Conservation (phyloP, 2,329 filamentous ascomycete species). For the Hysterium pulicare region DNA sequence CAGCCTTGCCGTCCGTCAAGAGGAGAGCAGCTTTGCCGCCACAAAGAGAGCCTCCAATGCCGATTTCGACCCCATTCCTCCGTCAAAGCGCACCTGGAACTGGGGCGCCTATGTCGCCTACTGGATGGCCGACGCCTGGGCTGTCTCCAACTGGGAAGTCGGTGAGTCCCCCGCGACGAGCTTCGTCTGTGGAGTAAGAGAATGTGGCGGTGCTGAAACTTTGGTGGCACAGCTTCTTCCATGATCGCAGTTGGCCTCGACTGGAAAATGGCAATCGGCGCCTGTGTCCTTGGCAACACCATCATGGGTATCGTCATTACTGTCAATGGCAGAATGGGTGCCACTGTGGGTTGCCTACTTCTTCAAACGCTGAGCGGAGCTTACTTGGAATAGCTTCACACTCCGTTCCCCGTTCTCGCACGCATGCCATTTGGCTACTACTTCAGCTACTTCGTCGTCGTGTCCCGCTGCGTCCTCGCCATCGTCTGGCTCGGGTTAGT, state of each 20-base stretch:
- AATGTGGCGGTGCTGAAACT: conserved; percentile 4
- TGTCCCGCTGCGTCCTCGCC: conserved; percentile 32
- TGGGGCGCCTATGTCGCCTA: conserved; percentile 34
- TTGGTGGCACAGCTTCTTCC: conserved; percentile 18
- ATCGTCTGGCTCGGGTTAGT: conserved; percentile 35
- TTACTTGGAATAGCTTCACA: conserved; percentile 18
- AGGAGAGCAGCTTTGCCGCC: conserved; percentile 32
- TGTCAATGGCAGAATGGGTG: conserved; percentile 24
- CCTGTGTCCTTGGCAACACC: conserved; percentile 30
- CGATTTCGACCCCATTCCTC: conserved; percentile 38
- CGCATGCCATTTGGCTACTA: conserved; percentile 25
- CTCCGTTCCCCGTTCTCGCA: conserved; percentile 21
- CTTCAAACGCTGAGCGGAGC: background rate
- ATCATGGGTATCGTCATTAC: conserved; percentile 27
- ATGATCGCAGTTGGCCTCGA: conserved; percentile 24
- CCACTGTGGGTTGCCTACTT: conserved; percentile 13
- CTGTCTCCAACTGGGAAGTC: conserved; percentile 39
- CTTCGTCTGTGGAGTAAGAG: background rate
- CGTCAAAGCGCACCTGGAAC: conserved; percentile 36
- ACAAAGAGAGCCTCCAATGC: conserved; percentile 35
- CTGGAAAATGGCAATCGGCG: conserved; percentile 31
- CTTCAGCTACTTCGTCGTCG: conserved; percentile 25
- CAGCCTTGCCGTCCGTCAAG: conserved; percentile 30
- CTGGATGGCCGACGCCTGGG: conserved; percentile 42
- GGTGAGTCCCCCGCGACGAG: conserved; percentile 14